Percentiles rank a stretch among this genome's conserved stretches.
These are phyloP conservation scores for Arctium lappa DNA, from an alignment of 129 eudicot genomes.

Conservation along the genomic window DNA sequence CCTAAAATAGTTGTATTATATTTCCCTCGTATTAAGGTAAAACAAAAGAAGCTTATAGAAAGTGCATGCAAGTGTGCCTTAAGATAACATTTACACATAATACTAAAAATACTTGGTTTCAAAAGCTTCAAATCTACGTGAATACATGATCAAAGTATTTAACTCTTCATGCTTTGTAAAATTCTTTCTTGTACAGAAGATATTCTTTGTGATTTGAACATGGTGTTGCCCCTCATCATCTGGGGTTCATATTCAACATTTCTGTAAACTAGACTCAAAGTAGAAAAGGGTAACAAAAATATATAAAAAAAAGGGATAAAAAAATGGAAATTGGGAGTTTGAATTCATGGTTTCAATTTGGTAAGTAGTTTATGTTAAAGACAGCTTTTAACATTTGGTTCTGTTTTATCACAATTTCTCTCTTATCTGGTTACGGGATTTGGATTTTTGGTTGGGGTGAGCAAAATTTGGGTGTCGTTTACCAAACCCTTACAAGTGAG, in stretches of 20 bases:
- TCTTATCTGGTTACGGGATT: not conserved
- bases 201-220: slow-evolving; percentile 39
- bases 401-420: not conserved
- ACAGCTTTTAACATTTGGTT: not conserved
- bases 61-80: not conserved
- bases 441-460: not conserved
- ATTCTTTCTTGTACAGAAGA: slow-evolving; percentile 47
- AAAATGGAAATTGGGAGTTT: not conserved
- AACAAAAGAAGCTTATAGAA: too few relatives aligned
- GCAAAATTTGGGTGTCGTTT: not conserved
- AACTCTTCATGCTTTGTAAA: slow-evolving; percentile 21
- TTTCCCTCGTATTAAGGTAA: too few relatives aligned
- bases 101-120: not conserved
- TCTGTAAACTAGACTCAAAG: slow-evolving; percentile 22
- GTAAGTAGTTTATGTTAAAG: not conserved
- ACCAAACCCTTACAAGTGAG: not conserved
- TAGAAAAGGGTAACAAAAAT: not conserved
- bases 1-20: not conserved
- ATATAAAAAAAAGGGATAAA: not conserved
- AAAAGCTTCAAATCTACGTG: too few relatives aligned
- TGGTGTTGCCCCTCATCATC: slow-evolving; percentile 12
- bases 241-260: slow-evolving; percentile 30
- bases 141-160: not conserved
- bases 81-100: not conserved
- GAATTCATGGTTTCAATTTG: not conserved